Base-by-base conservation (phyloP, 257 asterid genomes). In the Nicotiana undulata region DNA sequence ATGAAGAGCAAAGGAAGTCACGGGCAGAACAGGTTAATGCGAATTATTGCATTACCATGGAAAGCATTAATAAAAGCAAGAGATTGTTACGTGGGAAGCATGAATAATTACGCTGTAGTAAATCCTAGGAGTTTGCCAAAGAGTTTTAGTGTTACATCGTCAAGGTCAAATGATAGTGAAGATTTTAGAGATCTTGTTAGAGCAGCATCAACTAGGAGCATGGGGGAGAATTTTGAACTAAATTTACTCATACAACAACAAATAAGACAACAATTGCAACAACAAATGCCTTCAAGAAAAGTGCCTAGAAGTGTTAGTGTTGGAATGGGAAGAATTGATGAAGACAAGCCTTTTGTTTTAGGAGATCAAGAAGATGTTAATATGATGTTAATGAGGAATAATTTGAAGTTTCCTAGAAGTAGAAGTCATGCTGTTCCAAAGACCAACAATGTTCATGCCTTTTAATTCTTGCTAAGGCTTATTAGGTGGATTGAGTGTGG, bases 251-350 rank as follows among this genome's bases (percentile, higher is more conserved):
- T 79, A 65, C 86, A 83, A 31, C 89, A 85, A 65, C 81, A 79
- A 79, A 64, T 79, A 79, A 63, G 32, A 79, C 44, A 64, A 24
- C 75, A 70, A 22, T 44, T 34, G 81, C n/a, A 61, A 31, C 74
- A 75, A 0, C 72, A 82, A 81, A 46, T 24, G 55, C 75, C 82
- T 3, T 84, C 81, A 79, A 84, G 81, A 49, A 49, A 82, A 89
- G 90, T 94, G 80, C 91, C 90, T 4, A 87, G 98, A 9, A 93
- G 98, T 82, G 31, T 40, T 77, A 93, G 97, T 20, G 98, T 91
- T 0, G 97, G 90, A 0, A 92, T 95, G 94, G 98, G 95, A 9
- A 92, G 88, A 64, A 95, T 95, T 34, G 99, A 93, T 67, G 99
- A 95, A 58, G 99, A 95, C 0, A 81, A 80, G 3, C 92, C 98